Base-by-base conservation (phyloP, 1,284 basidiomycete genomes). In the Phlebopus sp. region DNA sequence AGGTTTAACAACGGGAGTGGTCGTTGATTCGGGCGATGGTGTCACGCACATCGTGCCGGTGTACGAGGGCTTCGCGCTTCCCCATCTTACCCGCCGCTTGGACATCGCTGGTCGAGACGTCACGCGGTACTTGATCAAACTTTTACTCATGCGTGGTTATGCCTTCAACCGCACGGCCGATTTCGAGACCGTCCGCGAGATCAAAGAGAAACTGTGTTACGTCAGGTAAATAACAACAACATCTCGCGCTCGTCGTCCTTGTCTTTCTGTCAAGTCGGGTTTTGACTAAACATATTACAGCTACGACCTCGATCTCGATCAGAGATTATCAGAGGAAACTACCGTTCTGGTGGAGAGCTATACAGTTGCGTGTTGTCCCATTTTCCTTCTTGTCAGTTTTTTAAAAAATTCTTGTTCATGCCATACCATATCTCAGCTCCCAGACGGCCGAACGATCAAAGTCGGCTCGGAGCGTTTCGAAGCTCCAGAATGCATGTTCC, bases 401-500 rank as follows among this genome's bases (percentile, higher is more conserved):
- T n/a, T n/a, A n/a, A n/a, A n/a, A n/a, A n/a, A n/a, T n/a, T n/a
- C n/a, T n/a, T n/a, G n/a, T n/a, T n/a, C n/a, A n/a, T n/a, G 7
- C 38, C 55, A 37, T 63, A 41, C 15, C 29, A 2, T 35, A 6
- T 6, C 23, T 13, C 52, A 96, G 89, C 86, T 99, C 23, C 97
- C 97, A 2, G 96, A 99, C 63, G 97, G 97, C 2, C 88, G 97
- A 38, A 82, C 81, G 27, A 97, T 99, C 79, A 97, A 97, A 77
- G 92, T 99, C 47, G 97, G 96, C 21, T 93, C 92, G 2, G 97
- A 99, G 68, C 87, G 97, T n/a, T 99, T 97, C 67, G 93, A 97
- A 71, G 97, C 96, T n/a, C 97, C 97, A 10, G 97, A 99, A 71
- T 99, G 97, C 74, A 94, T 99, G 92, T 99, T 99, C 86, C 95